Conservation (phyloP, 768 basidiomycete species). For the Agaricus subrufescens region DNA sequence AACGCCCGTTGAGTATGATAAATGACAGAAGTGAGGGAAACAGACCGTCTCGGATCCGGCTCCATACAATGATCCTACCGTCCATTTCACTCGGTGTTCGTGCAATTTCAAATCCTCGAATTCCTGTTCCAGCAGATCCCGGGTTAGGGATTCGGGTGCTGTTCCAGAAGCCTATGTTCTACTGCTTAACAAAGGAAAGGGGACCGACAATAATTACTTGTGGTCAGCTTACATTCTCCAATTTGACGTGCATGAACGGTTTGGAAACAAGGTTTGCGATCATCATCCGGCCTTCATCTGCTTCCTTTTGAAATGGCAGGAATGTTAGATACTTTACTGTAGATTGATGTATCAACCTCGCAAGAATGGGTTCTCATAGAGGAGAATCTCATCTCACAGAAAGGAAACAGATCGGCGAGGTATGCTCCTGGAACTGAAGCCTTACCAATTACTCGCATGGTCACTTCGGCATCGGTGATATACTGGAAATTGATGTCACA, state of each 20-base stretch:
- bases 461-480: slow-evolving; percentile 29
- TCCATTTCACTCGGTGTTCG: slow-evolving; percentile 17
- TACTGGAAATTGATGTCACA: slow-evolving; percentile 17
- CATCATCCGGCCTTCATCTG: slow-evolving; percentile 34
- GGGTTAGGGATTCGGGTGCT: slow-evolving; percentile 39
- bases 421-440: slow-evolving; percentile 47
- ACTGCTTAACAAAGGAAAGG: neutral
- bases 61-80: slow-evolving; percentile 16
- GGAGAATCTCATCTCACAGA: slow-evolving; percentile 31
- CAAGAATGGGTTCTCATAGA: too few relatives aligned
- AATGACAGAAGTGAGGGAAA: slow-evolving; percentile 5
- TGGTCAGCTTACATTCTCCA: slow-evolving; percentile 1
- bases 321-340: slow-evolving; percentile 24
- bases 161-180: slow-evolving; percentile 30
- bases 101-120: slow-evolving; percentile 20
- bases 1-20: neutral
- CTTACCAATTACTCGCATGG: slow-evolving; percentile 45
- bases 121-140: slow-evolving; percentile 33
- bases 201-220: neutral
- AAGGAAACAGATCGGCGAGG: slow-evolving; percentile 35
- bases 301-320: slow-evolving; percentile 50
- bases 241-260: slow-evolving; percentile 23
- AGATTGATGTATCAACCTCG: neutral
- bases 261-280: slow-evolving; percentile 29
- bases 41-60: slow-evolving; percentile 13